Evolutionary conservation across 441 rosid genomes (phyloP), one percentile per base, ranked within the genome.

Genomic region (Syzygium malaccense): DNA sequence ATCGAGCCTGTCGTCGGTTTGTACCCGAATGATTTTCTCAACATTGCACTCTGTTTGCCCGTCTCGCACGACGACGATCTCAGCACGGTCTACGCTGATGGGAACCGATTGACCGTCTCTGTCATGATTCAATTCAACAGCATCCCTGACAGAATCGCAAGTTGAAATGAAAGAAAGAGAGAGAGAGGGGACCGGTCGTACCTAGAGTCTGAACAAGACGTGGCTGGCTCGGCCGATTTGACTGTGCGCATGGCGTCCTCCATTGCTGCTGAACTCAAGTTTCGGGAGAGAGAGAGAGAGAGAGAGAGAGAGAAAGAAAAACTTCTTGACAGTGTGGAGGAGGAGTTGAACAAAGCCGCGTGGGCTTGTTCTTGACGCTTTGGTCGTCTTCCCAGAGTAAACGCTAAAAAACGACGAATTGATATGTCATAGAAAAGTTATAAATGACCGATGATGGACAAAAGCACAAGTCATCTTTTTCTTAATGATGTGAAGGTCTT

Each of bases 31-130:
- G 85, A 92, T 94, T 90, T 94, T 90, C 84, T 94, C 92, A 3
- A 92, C 92, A 86, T 93, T 95, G 96, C 97, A 94, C 87, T 91
- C 92, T 83, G 96, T 95, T 91, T 95, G 94, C 7, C 95, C 95
- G 87, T 92, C 96, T 87, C 97, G 95, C 48, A 95, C 93, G 85
- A 94, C 94, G 85, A 95, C 87, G 89, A 95, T 93, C 91, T 95
- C 94, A 58, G 96, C 89, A 90, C 87, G 92, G 87, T 88, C 88
- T 1, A 87, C 92, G 6, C 75, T 17, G 41, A 15, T 18, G 75
- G 71, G 41, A 30, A 64, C 75, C 23, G 75, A 30, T 30, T 18
- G 20, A 64, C 41, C 75, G 30, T 64, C 75, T 18, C 75, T 64
- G 75, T 64, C 75, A 64, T 18, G 75, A 64, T 64, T 30, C 75